Base-by-base conservation (phyloP, 805 yeast genomes). In the Saccharomycopsis guyanensis region DNA sequence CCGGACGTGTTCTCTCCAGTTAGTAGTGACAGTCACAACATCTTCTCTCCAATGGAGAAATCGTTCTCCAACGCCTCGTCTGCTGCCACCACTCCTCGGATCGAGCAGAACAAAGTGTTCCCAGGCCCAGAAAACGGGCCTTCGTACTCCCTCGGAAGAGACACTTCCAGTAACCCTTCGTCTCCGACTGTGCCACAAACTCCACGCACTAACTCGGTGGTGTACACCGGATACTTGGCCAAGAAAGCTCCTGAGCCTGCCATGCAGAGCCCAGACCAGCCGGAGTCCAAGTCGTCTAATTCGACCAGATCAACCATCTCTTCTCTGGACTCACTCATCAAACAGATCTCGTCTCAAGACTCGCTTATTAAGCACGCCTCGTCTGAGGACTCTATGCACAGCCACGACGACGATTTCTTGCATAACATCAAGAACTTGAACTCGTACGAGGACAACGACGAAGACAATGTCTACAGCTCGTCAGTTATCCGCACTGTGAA, bases 191-290 rank as follows among this genome's bases (percentile, higher is more conserved):
- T n/a, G n/a, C n/a, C n/a, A n/a, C n/a, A n/a, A n/a, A n/a, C n/a
- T n/a, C n/a, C n/a, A n/a, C n/a, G 45, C n/a, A 38, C 34, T 6
- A 50, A 45, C 22, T 38, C 45, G 5, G 49, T 47, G 3, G 49
- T 44, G 4, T 50, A 50, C 40, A 50, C 33, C 33, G 53, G 53
- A 8, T 50, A 22, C 37, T 50, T 50, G 37, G 41, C 51, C 13
- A 47, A 41, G 22, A 42, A 42, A 19, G 37, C 39, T 33, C 37
- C 20, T 15, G 37, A 33, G 20, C 18, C 37, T 10, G 10, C 18
- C 10, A 15, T 15, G 18, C 20, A 33, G 18, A 33, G 20, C 18
- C 19, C 15, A 4, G 40, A 37, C 12, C 23, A 18, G 23, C 15
- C 13, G 25, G 40, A 16, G 8, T 34, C 38, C 38, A 34, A 13